Evolutionary conservation across 208 protist species (phyloP), one percentile per base, ranked within the genome.

Genomic region (Leishmania tarentolae): DNA sequence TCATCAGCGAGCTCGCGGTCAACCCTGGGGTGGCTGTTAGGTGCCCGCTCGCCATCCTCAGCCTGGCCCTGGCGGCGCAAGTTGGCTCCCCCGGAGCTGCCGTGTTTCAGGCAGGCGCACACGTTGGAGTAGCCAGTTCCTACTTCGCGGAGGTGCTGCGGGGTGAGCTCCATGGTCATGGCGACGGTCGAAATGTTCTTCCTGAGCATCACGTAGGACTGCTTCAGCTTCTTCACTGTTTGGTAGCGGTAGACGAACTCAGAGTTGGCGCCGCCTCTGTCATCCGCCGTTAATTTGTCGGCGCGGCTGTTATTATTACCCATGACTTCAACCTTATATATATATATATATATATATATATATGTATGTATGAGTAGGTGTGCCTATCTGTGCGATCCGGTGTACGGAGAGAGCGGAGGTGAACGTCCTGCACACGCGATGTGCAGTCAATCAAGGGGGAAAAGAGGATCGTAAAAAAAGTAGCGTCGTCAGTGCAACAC

Each of bases 221-320:
- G 69, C 57, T 82, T 81, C 47, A 94, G 75, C 79, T 85, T 88
- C 31, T 83, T 90, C 59, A 88, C 57, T 56, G 81, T 82, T 21
- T 86, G 80, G 21, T 75, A 66, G 56, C 71, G 75, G 66, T 80
- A 80, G 13, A 80, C 19, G 35, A 84, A 84, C 81, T 84, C 81
- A 40, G 68, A 21, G 73, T 82, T 80, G 44, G 76, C 31, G 42
- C 66, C 50, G 42, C 66, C 50, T 52, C 76, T 80, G 56, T 31
- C 61, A 35, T 70, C 70, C 17, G 52, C 57, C 40, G 52, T 78
- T 0, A 69, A 65, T 71, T 57, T 73, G 35, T 47, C 31, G 46
- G 63, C 57, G 42, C 47, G 50, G 24, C 19, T 37, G 8, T 74
- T 7, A 61, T 80, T 84, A 66, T 70, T 79, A 46, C 85, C 80